These are phyloP conservation scores for Neurospora sp. DNA, from an alignment of 495 filamentous ascomycete genomes.

Conservation along the genomic window DNA sequence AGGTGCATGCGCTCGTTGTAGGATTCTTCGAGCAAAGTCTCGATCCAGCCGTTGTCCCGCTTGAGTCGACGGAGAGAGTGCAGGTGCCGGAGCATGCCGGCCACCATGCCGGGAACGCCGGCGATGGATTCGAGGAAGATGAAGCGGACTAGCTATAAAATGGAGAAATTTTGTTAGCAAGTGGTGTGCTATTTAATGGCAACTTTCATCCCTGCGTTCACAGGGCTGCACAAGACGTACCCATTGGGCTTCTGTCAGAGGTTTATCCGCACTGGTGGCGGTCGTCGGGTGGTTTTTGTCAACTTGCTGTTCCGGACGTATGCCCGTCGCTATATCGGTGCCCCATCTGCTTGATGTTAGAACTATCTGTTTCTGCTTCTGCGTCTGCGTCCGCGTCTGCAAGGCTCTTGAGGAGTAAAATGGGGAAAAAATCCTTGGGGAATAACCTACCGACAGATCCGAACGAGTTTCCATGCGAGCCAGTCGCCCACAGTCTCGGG, in stretches of 20 bases:
- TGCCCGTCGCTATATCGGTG: slow-evolving; percentile 38
- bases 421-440: not conserved
- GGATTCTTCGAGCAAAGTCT: slow-evolving; percentile 85
- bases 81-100: slow-evolving; percentile 83
- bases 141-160: slow-evolving; percentile 55
- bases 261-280: slow-evolving; percentile 30
- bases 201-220: not conserved
- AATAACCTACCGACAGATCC: slow-evolving; percentile 17
- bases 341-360: slow-evolving; percentile 25
- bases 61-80: slow-evolving; percentile 73
- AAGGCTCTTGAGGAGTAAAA: not conserved
- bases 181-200: not conserved
- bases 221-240: slow-evolving; percentile 6
- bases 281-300: slow-evolving; percentile 38
- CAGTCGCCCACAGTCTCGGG: slow-evolving; percentile 30
- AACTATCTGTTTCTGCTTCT: not conserved
- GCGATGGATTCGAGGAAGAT: slow-evolving; percentile 93
- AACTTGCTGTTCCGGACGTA: slow-evolving; percentile 31
- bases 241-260: slow-evolving; percentile 40
- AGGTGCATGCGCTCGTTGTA: slow-evolving; percentile 98
- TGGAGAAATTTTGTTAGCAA: slow-evolving; percentile 1
- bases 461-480: slow-evolving; percentile 37
- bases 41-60: slow-evolving; percentile 96
- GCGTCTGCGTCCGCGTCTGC: not conserved
- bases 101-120: slow-evolving; percentile 94